Conservation (phyloP, 1,139 yeast genomes). For the Saccharomyces hybrid region DNA sequence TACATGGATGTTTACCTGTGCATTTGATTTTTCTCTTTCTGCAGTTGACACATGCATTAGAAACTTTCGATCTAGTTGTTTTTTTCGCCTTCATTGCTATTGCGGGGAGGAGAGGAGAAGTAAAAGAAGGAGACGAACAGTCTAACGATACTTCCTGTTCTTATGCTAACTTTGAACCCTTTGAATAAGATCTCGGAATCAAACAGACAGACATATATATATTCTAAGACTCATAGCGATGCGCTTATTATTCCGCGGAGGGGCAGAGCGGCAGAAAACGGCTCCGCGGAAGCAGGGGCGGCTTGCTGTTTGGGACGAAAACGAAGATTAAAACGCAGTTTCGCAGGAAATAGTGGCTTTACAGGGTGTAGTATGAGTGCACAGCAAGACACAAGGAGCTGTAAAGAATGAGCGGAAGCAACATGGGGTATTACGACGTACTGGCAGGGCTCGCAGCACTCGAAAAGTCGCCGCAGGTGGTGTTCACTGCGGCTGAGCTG, state of each 20-base stretch:
- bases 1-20: slow-evolving; percentile 41
- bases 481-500: slow-evolving; percentile 21
- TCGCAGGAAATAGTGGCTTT: background rate
- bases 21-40: slow-evolving; percentile 55
- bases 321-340: background rate
- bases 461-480: slow-evolving; percentile 27
- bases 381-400: background rate
- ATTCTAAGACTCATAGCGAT: background rate
- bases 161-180: background rate
- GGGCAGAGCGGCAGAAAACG: background rate
- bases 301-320: background rate
- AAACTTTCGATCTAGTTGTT: slow-evolving; percentile 14
- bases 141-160: background rate
- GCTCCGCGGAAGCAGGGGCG: background rate
- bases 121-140: background rate
- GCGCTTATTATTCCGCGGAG: background rate
- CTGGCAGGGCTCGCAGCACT: slow-evolving; percentile 27
- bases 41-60: slow-evolving; percentile 57
- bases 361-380: background rate
- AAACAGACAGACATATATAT: background rate
- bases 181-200: background rate
- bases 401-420: slow-evolving; percentile 1
- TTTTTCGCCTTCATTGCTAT: background rate
- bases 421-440: slow-evolving; percentile 23
- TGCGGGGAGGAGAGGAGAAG: background rate